phyloP scores from a whole-genome alignment of 139 green algal genomes.

The Chlamydomonas incerta region DNA sequence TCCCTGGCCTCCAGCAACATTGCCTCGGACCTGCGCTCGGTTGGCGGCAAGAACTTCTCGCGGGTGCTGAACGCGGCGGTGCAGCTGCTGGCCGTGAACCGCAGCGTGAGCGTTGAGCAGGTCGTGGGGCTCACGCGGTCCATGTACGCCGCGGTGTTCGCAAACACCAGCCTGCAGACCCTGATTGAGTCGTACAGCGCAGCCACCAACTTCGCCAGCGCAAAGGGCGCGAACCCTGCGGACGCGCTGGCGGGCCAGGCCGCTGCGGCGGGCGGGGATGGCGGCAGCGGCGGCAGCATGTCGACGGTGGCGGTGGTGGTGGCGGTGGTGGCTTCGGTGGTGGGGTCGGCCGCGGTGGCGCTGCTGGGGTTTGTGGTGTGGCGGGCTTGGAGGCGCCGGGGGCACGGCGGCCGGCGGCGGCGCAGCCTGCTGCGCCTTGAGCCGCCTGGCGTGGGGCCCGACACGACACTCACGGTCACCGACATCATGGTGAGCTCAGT shows the following conservation, averaged over 20 bases:
- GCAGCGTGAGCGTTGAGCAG: too few relatives aligned
- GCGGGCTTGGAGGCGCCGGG: not conserved
- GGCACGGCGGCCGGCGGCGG: not conserved
- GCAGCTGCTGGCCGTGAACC: not conserved
- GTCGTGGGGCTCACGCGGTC: too few relatives aligned
- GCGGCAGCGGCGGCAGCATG: not conserved
- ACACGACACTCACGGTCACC: conserved; percentile 47
- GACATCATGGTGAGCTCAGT: conserved; percentile 30
- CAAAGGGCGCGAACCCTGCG: too few relatives aligned
- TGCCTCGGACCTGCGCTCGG: not conserved
- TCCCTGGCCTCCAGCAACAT: conserved; percentile 2
- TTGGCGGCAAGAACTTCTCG: not conserved
- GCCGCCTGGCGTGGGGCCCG: not conserved
- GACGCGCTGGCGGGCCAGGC: too few relatives aligned
- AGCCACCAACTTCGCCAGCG: too few relatives aligned
- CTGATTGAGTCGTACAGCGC: too few relatives aligned
- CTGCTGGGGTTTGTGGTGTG: not conserved
- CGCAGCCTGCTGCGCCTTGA: not conserved
- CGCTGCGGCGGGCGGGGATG: too few relatives aligned
- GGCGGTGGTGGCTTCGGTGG: not conserved
- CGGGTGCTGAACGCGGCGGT: not conserved
- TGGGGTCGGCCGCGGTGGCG: not conserved
- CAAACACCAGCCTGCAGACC: too few relatives aligned
- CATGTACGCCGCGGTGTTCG: too few relatives aligned
- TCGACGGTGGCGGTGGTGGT: not conserved